Base-by-base conservation (phyloP, 2,329 filamentous ascomycete species). In the Blastomyces gilchristii region DNA sequence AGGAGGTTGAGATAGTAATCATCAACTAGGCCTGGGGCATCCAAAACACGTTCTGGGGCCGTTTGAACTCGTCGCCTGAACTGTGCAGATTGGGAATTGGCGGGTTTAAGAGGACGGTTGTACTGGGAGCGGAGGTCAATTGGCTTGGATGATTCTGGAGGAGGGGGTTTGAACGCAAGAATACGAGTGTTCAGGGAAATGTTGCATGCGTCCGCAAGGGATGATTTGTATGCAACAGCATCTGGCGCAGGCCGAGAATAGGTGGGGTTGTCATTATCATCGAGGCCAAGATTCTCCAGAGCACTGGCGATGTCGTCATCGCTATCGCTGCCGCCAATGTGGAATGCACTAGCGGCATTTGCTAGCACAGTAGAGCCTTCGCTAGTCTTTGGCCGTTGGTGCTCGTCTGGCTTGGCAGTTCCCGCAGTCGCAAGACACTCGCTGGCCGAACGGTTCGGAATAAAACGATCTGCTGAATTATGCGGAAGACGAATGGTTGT, bases 1-100 rank as follows among this genome's bases (percentile, higher is more conserved):
- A 99, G 86, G 49, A 99, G 83, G 81, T 99, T 99, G 70, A 99
- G 88, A 77, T 99, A 99, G 83, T 97, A 99, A 80, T 99, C 94
- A 72, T 99, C 94, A 65, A 97, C 89, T 61, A 99, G 85, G 63
- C 93, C 94, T 6, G 94, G 94, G 4, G 94, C 94, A 77, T 99
- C 94, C 34, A 99, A 85, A 16, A 99, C 94, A 67, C 94, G 90
- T 78, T 99, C 94, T 12, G 94, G 94, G 14, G 93, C 91, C 8
- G 94, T 97, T 61, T 94, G 89, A 64, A 99, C 91, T 70, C 93
- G 90, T 67, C 94, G 89, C 68, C 92, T 87, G 78, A 91, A 91
- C 76, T 97, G 91, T 41, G 92, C 90, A 58, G 90, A 87, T 71
- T 84, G 82, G 31, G 88, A 81, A 66, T 81, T 87, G 66, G 87